Percentiles rank a stretch among this genome's conserved stretches.
Conservation (phyloP, 1,284 basidiomycete genomes). For the Naganishia liquefaciens region DNA sequence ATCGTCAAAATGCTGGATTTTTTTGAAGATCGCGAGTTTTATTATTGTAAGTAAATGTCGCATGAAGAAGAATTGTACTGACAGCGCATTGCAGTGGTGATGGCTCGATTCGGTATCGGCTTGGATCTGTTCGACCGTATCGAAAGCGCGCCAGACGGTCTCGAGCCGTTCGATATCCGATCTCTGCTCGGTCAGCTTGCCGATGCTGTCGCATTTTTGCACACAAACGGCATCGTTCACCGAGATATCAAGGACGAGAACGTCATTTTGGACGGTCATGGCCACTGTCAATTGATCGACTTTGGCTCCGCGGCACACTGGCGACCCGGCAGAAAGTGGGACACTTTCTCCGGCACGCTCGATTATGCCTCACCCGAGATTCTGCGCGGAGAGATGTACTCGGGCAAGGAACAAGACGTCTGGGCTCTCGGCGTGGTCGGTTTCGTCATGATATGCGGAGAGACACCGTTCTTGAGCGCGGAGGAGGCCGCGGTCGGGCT, state of each 20-base stretch:
- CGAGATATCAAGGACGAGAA: conserved; percentile 99
- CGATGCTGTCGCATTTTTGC: conserved; percentile 87
- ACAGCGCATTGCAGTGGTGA: conserved; percentile 47
- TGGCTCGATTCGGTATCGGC: conserved; percentile 59
- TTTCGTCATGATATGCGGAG: conserved; percentile 91
- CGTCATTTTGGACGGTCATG: conserved; percentile 62
- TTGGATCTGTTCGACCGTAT: conserved; percentile 93
- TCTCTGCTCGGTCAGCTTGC: conserved; percentile 91
- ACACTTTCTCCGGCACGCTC: conserved; percentile 81
- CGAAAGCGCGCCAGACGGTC: conserved; percentile 81
- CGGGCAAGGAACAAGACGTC: conserved; percentile 94
- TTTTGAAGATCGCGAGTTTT: conserved; percentile 96
- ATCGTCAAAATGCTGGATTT: conserved; percentile 92
- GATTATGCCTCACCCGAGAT: conserved; percentile 98
- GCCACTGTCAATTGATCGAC: conserved; percentile 86
- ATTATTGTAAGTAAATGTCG: conserved; percentile 66
- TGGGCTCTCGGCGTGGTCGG: conserved; percentile 99
- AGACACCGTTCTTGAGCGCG: conserved; percentile 93
- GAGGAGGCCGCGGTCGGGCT: conserved; percentile 70
- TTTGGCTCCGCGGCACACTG: conserved; percentile 68
- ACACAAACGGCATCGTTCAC: conserved; percentile 90
- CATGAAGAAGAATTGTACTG: background rate
- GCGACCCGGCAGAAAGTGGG: conserved; percentile 89
- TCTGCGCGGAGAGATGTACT: conserved; percentile 87
- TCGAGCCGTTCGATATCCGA: conserved; percentile 73